These are phyloP conservation scores for Psophocarpus tetragonolobus DNA, from an alignment of 306 rosid genomes.

Conservation along the genomic window DNA sequence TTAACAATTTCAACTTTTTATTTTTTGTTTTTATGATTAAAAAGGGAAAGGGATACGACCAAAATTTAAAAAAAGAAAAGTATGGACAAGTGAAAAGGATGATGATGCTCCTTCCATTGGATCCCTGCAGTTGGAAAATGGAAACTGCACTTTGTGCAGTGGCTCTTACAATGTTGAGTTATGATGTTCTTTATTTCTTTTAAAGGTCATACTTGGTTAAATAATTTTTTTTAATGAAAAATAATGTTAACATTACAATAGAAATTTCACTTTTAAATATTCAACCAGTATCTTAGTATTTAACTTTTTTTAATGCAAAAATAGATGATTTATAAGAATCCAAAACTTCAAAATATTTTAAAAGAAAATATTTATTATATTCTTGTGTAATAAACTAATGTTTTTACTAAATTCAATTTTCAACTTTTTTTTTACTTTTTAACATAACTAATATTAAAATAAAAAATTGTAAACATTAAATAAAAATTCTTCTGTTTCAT, in stretches of 20 bases:
- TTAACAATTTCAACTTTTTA: conserved; percentile 21
- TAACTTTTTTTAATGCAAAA: not conserved
- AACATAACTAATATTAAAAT: too few species aligned
- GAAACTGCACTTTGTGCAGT: not conserved
- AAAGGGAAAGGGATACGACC: not conserved
- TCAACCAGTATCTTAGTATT: not conserved
- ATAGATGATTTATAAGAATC: not conserved
- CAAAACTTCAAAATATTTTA: not conserved
- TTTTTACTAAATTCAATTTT: not conserved
- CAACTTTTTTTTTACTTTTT: not conserved
- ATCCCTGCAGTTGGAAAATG: not conserved
- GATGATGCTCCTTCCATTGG: not conserved
- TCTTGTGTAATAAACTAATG: not conserved
- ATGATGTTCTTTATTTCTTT: not conserved
- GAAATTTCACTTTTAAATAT: not conserved
- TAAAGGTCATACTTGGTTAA: not conserved
- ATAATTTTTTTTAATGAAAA: not conserved
- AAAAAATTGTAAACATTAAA: too few species aligned
- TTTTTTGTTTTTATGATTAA: not conserved
- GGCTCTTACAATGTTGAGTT: too few species aligned
- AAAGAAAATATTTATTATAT: not conserved
- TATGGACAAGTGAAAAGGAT: not conserved
- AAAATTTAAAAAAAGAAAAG: not conserved
- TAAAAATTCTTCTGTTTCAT: too few species aligned
- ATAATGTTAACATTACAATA: not conserved